Conservation (phyloP, 306 rosid genomes). For the Medicago truncatula region DNA sequence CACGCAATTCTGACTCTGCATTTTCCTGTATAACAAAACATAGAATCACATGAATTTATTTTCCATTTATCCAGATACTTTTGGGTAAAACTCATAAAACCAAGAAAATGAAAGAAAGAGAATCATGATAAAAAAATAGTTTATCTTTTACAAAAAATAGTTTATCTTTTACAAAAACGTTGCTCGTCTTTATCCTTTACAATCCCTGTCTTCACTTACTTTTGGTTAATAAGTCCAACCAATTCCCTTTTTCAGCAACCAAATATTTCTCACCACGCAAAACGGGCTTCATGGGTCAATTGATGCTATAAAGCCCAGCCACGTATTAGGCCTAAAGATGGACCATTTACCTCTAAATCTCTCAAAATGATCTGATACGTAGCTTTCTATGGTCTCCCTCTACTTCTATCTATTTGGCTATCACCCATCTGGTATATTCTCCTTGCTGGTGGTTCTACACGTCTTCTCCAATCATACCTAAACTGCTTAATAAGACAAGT, state of each 20-base stretch:
- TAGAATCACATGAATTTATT: constrained; percentile 29
- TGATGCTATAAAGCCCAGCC: not conserved
- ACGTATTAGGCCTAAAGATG: not conserved
- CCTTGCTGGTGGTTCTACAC: constrained; percentile 5
- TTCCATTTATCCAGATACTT: constrained; percentile 16
- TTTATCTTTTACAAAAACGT: constrained; percentile 21
- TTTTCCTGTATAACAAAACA: constrained; percentile 67
- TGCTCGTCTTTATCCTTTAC: constrained; percentile 1
- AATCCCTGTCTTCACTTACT: constrained; percentile 10
- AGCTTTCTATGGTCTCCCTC: constrained; percentile 1
- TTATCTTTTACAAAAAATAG: constrained; percentile 22
- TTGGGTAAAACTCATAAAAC: not conserved
- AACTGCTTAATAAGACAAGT: not conserved
- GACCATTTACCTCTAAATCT: not conserved
- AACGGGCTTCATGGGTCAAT: not conserved
- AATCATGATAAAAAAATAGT: constrained; percentile 2
- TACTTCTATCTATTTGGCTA: not conserved
- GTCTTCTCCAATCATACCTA: not conserved
- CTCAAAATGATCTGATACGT: not conserved
- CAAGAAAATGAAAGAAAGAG: not conserved
- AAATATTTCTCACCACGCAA: not conserved
- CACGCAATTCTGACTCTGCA: constrained; percentile 93
- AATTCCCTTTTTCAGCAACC: constrained; percentile 12
- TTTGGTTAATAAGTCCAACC: not conserved
- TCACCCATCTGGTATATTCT: not conserved